Evolutionary conservation across 768 basidiomycete genomes (phyloP).

Genomic region (Pisolithus orientalis): DNA sequence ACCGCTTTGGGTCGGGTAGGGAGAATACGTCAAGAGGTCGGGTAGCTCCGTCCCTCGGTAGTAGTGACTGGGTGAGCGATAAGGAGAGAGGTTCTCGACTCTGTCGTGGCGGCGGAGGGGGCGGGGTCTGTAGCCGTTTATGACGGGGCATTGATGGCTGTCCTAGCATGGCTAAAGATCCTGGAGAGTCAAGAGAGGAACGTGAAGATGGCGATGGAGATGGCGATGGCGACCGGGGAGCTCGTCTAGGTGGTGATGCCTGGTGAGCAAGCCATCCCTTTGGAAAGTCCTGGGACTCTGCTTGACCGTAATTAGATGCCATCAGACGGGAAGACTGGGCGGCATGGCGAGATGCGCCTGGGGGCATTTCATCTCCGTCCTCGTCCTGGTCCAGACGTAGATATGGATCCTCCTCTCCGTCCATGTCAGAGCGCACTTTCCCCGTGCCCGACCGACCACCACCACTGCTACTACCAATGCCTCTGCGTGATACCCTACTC

Average conservation of each 20-base stretch:
- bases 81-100: constrained; percentile 45
- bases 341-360: constrained; percentile 30
- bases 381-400: constrained; percentile 69
- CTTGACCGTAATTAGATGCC: constrained; percentile 25
- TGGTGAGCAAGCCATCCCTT: constrained; percentile 71
- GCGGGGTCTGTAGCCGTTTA: constrained; percentile 33
- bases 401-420: constrained; percentile 63
- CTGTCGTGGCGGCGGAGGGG: constrained; percentile 37
- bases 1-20: constrained; percentile 71
- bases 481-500: constrained; percentile 28
- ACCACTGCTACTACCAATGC: constrained; percentile 19
- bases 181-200: constrained; percentile 24
- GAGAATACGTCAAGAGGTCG: constrained; percentile 68
- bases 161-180: constrained; percentile 33
- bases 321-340: constrained; percentile 34
- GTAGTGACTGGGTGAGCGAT: constrained; percentile 72
- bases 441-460: constrained; percentile 33
- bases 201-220: constrained; percentile 27
- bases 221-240: constrained; percentile 36
- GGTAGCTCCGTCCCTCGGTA: constrained; percentile 64
- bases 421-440: too few species aligned
- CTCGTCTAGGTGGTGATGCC: constrained; percentile 49
- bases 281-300: constrained; percentile 37
- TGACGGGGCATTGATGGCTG: constrained; percentile 17
- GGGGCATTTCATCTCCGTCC: constrained; percentile 57